phyloP scores from a whole-genome alignment of 2,329 filamentous ascomycete species.

The Fusarium tjaetaba region DNA sequence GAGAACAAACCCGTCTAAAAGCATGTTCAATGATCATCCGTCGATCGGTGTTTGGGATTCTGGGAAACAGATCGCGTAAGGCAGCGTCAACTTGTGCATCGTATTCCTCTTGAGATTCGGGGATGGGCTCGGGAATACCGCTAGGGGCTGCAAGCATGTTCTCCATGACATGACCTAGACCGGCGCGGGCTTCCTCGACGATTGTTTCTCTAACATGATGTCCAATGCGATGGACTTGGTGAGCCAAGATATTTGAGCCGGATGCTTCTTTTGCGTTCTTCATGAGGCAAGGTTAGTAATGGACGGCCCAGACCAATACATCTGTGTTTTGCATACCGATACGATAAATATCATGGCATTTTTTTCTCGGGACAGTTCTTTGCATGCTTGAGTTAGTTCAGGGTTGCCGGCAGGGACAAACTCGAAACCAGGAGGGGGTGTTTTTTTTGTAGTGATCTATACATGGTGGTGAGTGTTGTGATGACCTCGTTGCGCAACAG shows the following conservation, averaged over 20 bases:
- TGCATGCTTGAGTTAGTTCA: constrained; percentile 68
- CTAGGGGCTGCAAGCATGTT: constrained; percentile 32
- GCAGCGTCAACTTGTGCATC: constrained; percentile 70
- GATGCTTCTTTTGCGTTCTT: constrained; percentile 47
- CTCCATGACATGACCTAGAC: constrained; percentile 42
- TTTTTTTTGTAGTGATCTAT: constrained; percentile 62
- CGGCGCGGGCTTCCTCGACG: constrained; percentile 62
- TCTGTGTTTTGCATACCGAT: constrained; percentile 58
- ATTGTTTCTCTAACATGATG: constrained; percentile 69
- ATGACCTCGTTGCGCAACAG: constrained; percentile 21
- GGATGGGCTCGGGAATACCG: constrained; percentile 66
- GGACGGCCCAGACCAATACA: neutral
- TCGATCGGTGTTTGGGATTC: constrained; percentile 72
- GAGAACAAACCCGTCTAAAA: constrained; percentile 66
- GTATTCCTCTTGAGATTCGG: constrained; percentile 67
- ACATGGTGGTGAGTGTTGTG: constrained; percentile 43
- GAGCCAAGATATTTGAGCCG: constrained; percentile 52
- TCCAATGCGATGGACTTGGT: constrained; percentile 68
- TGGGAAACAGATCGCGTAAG: constrained; percentile 70
- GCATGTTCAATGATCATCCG: constrained; percentile 70
- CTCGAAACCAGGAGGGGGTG: constrained; percentile 68
- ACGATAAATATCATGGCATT: constrained; percentile 74
- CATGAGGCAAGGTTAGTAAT: constrained; percentile 17
- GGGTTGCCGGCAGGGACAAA: constrained; percentile 73
- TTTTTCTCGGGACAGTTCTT: constrained; percentile 70